These are phyloP conservation scores for Aleurites moluccanus DNA, from an alignment of 441 rosid genomes.

Conservation along the genomic window DNA sequence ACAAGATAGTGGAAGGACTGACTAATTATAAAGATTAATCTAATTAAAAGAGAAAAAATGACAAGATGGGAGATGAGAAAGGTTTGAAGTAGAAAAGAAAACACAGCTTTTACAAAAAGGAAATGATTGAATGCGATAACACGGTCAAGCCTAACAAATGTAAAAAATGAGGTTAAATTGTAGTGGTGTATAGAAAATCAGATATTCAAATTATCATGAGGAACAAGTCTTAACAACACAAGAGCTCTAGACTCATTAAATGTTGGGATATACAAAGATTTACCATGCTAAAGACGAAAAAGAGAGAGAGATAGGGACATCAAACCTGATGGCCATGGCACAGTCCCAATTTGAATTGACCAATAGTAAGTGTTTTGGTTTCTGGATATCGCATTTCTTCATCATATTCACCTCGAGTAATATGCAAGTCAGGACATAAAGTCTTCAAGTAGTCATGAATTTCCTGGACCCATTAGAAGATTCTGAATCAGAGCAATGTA, in stretches of 20 bases:
- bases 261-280: background rate
- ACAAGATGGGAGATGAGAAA: background rate
- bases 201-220: background rate
- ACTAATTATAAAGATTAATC: background rate
- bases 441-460: slow-evolving; percentile 92
- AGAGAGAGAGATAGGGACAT: slow-evolving; percentile 1
- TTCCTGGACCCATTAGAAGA: slow-evolving; percentile 50
- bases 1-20: background rate
- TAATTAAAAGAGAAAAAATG: background rate
- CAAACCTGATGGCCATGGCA: slow-evolving; percentile 97
- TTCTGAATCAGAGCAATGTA: slow-evolving; percentile 6
- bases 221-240: background rate
- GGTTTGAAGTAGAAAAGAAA: background rate
- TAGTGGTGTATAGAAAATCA: background rate
- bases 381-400: slow-evolving; percentile 84
- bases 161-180: background rate
- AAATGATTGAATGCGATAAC: background rate
- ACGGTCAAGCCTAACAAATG: background rate
- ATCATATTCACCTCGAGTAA: slow-evolving; percentile 84
- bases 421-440: slow-evolving; percentile 87
- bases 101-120: background rate
- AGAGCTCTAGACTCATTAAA: background rate
- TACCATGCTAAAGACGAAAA: background rate
- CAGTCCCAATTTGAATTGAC: slow-evolving; percentile 89
- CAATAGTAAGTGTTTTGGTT: slow-evolving; percentile 80